Conservation (phyloP, 768 basidiomycete species). For the Pleurotus djamor region DNA sequence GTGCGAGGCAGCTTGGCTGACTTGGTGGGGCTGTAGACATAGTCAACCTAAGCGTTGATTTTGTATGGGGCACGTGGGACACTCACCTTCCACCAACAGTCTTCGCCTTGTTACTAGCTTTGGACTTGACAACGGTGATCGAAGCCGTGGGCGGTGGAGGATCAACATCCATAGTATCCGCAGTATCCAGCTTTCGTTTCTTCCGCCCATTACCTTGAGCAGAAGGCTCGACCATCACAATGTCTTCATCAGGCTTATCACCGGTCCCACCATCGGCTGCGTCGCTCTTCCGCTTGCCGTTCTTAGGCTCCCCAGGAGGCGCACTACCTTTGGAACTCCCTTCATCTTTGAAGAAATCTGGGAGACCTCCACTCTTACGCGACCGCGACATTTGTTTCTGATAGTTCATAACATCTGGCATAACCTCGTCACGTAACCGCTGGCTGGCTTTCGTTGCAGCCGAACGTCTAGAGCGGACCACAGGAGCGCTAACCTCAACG, state of each 20-base stretch:
- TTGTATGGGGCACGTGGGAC: no score
- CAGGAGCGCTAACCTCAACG: not conserved
- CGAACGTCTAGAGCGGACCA: slow-evolving; percentile 23
- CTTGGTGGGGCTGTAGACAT: not conserved
- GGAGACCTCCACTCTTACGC: slow-evolving; percentile 28
- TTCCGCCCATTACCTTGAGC: slow-evolving; percentile 7
- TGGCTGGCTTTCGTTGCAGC: slow-evolving; percentile 47
- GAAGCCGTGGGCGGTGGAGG: not conserved
- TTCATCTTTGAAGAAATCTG: slow-evolving; percentile 20
- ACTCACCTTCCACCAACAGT: not conserved
- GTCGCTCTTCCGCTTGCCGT: slow-evolving; percentile 12
- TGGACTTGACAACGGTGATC: not conserved
- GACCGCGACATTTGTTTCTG: slow-evolving; percentile 56
- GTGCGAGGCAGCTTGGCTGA: not conserved
- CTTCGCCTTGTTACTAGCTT: not conserved
- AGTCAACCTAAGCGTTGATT: not conserved
- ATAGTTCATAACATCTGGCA: slow-evolving; percentile 75
- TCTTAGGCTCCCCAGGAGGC: slow-evolving; percentile 9
- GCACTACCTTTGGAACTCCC: not conserved
- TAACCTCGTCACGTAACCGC: slow-evolving; percentile 61
- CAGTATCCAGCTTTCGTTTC: slow-evolving; percentile 9
- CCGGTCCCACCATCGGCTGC: slow-evolving; percentile 10
- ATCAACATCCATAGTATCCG: slow-evolving; percentile 17
- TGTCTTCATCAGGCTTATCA: slow-evolving; percentile 5
- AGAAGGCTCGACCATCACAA: slow-evolving; percentile 11